phyloP scores from a whole-genome alignment of 306 rosid genomes.

The Herpetospermum pedunculosum region DNA sequence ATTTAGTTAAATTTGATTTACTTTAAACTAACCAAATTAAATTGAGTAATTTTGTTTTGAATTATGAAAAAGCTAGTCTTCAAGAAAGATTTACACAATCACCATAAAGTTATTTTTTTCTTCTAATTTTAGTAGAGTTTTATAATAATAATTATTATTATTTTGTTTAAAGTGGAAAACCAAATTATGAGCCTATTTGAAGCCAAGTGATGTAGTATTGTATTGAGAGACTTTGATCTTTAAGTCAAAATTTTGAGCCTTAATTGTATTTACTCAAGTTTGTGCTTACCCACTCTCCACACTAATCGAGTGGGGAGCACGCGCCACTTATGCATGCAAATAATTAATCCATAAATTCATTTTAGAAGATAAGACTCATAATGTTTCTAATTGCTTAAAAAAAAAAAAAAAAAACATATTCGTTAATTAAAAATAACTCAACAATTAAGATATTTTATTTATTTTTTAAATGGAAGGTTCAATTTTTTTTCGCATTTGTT shows the following conservation, averaged over 20 bases:
- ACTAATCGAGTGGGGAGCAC: not conserved
- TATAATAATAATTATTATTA: not conserved
- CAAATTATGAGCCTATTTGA: constrained; percentile 5
- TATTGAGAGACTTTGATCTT: not conserved
- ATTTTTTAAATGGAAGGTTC: no score
- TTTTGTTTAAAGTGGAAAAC: not conserved
- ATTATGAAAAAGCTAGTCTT: not conserved
- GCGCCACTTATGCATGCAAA: not conserved
- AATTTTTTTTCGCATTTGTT: no score
- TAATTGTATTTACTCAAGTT: not conserved
- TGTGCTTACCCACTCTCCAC: not conserved
- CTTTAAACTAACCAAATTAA: not conserved
- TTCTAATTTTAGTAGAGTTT: not conserved
- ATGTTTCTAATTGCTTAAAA: no score
- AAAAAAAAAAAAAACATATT: no score
- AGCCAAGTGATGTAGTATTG: not conserved
- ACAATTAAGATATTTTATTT: no score
- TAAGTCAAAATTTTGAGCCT: not conserved
- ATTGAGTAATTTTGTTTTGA: not conserved
- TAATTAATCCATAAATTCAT: no score
- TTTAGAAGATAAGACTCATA: no score
- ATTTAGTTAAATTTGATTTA: no score
- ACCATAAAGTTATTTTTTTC: not conserved
- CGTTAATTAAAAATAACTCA: no score
- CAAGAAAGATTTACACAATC: not conserved